Conservation (phyloP, 164 flowering plant species). For the Macadamia tetraphylla region DNA sequence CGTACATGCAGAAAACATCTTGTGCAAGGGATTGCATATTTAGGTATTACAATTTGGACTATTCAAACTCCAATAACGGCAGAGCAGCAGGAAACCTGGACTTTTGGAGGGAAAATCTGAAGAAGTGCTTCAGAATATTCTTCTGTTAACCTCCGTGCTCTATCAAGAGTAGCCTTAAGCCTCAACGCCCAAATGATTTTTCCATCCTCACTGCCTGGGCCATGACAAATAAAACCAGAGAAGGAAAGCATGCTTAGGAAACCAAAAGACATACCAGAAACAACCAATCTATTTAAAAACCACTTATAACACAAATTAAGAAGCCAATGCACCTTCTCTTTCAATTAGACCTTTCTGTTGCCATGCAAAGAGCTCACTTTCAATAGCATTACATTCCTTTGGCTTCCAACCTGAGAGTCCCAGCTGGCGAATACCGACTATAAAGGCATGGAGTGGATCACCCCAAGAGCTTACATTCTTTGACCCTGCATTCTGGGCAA, state of each 20-base stretch:
- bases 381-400: constrained; percentile 69
- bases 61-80: constrained; percentile 2
- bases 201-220: constrained; percentile 77
- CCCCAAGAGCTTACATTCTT: constrained; percentile 61
- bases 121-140: constrained; percentile 88
- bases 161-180: constrained; percentile 92
- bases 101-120: constrained; percentile 72
- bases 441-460: constrained; percentile 55
- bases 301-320: neutral
- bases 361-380: constrained; percentile 79
- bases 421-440: constrained; percentile 60
- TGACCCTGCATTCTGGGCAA: constrained; percentile 46
- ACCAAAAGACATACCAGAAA: neutral
- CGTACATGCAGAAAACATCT: neutral
- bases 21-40: neutral
- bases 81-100: constrained; percentile 34
- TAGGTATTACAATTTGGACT: neutral
- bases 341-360: constrained; percentile 65
- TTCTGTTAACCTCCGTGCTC: constrained; percentile 86
- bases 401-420: constrained; percentile 81
- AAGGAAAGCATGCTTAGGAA: neutral
- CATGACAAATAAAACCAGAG: constrained; percentile 5
- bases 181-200: constrained; percentile 80
- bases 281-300: neutral
- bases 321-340: constrained; percentile 56